A percentile compares a stretch with the other conserved stretches of the same genome.
Conservation (phyloP, 352 stramenopile genomes). For the Phytophthora uliginosa region DNA sequence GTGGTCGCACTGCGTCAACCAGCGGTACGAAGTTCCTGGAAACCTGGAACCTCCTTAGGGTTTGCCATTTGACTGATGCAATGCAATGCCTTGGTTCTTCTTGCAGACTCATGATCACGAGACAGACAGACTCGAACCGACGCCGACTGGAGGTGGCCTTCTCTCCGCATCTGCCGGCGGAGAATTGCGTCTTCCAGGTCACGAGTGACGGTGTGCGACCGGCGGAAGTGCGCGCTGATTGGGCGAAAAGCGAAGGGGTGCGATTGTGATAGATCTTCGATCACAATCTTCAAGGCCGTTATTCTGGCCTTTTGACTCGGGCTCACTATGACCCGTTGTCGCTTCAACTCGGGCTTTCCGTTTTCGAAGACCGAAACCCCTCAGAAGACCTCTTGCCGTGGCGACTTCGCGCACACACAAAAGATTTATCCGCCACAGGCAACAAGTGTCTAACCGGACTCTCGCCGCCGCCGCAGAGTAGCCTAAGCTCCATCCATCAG, state of each 20-base stretch:
- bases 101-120: conserved; percentile 64
- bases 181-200: conserved; percentile 64
- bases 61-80: conserved; percentile 11
- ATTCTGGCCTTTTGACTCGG: conserved; percentile 25
- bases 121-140: conserved; percentile 32
- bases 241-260: conserved; percentile 26
- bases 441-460: conserved; percentile 5
- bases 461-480: conserved; percentile 18
- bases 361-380: neutral
- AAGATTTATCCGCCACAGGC: conserved; percentile 6
- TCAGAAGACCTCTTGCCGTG: conserved; percentile 2
- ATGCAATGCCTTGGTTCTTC: neutral
- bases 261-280: conserved; percentile 31
- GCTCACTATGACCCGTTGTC: conserved; percentile 19
- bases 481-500: neutral
- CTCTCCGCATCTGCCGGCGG: conserved; percentile 59
- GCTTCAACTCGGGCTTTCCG: conserved; percentile 26
- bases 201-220: conserved; percentile 59
- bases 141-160: conserved; percentile 63
- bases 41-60: neutral
- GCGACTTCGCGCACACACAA: conserved; percentile 8
- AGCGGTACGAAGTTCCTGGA: conserved; percentile 49
- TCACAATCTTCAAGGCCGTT: neutral
- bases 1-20: conserved; percentile 90
- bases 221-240: conserved; percentile 24